phyloP scores from a whole-genome alignment of 75 land plant genomes.

The Sequoiadendron giganteum region DNA sequence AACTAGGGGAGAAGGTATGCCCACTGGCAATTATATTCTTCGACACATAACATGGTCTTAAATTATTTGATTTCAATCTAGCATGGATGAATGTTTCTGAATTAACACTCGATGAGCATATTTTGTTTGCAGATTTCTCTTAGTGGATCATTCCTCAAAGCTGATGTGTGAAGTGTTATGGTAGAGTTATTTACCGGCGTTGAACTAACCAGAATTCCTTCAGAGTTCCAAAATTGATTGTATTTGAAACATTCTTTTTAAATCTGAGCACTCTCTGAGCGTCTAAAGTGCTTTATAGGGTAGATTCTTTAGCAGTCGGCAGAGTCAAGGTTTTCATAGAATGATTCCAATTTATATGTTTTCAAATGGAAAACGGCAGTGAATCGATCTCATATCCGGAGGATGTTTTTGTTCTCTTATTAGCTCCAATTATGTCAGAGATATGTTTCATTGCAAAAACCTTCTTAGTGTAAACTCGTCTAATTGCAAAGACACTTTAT shows the following conservation, averaged over 20 bases:
- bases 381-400: neutral
- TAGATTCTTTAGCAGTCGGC: neutral
- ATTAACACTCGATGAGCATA: neutral
- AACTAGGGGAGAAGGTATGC: slow-evolving; percentile 92
- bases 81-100: neutral
- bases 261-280: neutral
- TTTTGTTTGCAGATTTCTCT: slow-evolving; percentile 47
- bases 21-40: neutral
- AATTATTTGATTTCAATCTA: neutral
- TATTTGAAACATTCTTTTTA: neutral
- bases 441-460: neutral
- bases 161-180: slow-evolving; percentile 35
- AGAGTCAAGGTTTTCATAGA: neutral
- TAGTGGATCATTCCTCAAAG: slow-evolving; percentile 48
- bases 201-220: neutral
- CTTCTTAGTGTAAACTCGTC: neutral
- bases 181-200: neutral
- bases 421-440: neutral
- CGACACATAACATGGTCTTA: neutral
- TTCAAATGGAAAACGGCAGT: neutral
- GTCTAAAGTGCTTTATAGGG: neutral
- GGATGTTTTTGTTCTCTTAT: neutral
- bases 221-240: neutral
- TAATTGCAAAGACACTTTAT: neutral
- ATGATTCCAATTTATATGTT: neutral